Conservation (phyloP, 257 asterid genomes). For the Craterostigma plantagineum region DNA sequence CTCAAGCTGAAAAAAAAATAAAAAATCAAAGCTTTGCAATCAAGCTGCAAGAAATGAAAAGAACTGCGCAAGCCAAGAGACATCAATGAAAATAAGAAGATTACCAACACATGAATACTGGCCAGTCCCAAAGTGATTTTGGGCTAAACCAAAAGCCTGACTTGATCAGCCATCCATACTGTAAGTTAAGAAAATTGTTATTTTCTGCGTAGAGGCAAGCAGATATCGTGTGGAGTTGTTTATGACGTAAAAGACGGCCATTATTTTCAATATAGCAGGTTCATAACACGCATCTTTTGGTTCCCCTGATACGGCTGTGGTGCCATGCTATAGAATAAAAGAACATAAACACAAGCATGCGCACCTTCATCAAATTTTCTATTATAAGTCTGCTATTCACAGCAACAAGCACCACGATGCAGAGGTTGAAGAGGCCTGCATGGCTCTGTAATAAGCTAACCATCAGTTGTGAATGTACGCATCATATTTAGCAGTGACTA, state of each 20-base stretch:
- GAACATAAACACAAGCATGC: too few relatives aligned
- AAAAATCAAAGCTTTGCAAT: not conserved
- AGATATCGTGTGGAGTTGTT: too few relatives aligned
- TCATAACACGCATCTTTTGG: too few relatives aligned
- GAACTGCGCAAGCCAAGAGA: not conserved
- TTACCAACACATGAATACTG: constrained; percentile 92
- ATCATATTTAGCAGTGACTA: not conserved
- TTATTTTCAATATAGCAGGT: too few relatives aligned
- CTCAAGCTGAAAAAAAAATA: constrained; percentile 65
- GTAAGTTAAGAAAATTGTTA: constrained; percentile 15
- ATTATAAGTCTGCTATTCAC: constrained; percentile 95
- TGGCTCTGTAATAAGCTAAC: constrained; percentile 64
- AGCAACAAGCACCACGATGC: constrained; percentile 97
- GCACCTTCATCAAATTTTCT: constrained; percentile 98
- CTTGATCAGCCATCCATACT: constrained; percentile 92
- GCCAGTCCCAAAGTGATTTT: constrained; percentile 87
- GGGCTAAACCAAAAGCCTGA: constrained; percentile 88
- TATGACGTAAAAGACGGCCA: too few relatives aligned
- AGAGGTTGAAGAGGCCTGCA: constrained; percentile 97
- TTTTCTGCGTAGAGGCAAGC: too few relatives aligned
- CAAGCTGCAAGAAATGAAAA: too few relatives aligned
- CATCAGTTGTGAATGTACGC: constrained; percentile 13
- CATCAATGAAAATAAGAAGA: constrained; percentile 2
- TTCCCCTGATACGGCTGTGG: too few relatives aligned
- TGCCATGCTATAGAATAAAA: too few relatives aligned